Evolutionary conservation across 805 yeast species (phyloP).

Genomic region (Candida anglica): DNA sequence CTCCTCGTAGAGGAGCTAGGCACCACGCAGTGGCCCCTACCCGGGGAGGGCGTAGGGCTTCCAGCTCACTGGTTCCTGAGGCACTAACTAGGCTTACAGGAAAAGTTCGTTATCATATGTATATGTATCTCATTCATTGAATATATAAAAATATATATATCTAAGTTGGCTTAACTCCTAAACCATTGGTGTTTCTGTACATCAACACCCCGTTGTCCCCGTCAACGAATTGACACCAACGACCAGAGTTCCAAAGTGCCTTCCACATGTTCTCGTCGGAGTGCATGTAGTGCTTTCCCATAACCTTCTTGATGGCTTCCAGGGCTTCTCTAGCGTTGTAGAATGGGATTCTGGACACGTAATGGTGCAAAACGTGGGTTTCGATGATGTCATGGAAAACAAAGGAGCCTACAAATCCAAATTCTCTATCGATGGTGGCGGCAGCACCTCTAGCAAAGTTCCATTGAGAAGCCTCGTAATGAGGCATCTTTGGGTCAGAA

Average conservation of each 20-base stretch:
- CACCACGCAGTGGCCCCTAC: too few relatives aligned
- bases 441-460: slow-evolving; percentile 88
- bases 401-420: slow-evolving; percentile 74
- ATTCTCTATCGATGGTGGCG: slow-evolving; percentile 80
- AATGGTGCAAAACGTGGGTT: slow-evolving; percentile 87
- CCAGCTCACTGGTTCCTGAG: too few relatives aligned
- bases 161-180: slow-evolving; percentile 24
- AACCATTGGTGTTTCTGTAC: slow-evolving; percentile 69
- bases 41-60: too few relatives aligned
- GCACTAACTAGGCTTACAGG: too few relatives aligned
- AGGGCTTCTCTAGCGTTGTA: slow-evolving; percentile 81
- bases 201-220: slow-evolving; percentile 67
- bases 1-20: too few relatives aligned
- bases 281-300: slow-evolving; percentile 76
- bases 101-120: too few relatives aligned
- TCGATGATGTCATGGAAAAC: slow-evolving; percentile 87
- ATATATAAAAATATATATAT: not conserved
- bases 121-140: slow-evolving; percentile 53
- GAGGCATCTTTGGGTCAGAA: slow-evolving; percentile 76
- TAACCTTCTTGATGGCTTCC: slow-evolving; percentile 72
- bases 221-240: slow-evolving; percentile 70
- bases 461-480: slow-evolving; percentile 74
- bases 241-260: slow-evolving; percentile 58
- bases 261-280: slow-evolving; percentile 71
- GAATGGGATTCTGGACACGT: slow-evolving; percentile 79